Percentiles rank a stretch among this genome's conserved stretches.
These are phyloP conservation scores for Pisolithus marmoratus DNA, from an alignment of 768 basidiomycete species.

Conservation along the genomic window DNA sequence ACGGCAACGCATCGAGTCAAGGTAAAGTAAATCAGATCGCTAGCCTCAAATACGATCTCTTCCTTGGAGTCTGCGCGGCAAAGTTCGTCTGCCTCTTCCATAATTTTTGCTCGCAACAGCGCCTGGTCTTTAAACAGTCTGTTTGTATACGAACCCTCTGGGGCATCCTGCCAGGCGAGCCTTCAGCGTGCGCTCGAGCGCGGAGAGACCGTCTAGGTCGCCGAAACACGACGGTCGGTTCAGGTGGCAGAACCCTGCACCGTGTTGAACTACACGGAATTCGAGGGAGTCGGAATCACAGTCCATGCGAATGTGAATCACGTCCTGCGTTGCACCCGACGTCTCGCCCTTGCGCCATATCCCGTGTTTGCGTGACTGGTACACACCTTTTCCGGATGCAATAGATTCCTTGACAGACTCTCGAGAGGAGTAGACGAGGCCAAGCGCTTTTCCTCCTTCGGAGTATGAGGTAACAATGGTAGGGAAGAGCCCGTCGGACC, in stretches of 20 bases:
- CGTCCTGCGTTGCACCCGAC: conserved; percentile 87
- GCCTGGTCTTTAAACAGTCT: conserved; percentile 77
- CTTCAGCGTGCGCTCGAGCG: conserved; percentile 73
- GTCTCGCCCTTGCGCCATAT: conserved; percentile 97
- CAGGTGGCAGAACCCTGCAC: conserved; percentile 91
- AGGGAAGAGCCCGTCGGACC: conserved; percentile 87
- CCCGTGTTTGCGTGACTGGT: conserved; percentile 94
- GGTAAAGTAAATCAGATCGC: conserved; percentile 91
- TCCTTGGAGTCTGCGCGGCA: conserved; percentile 72
- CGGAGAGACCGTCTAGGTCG: conserved; percentile 67
- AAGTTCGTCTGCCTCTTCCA: conserved; percentile 98
- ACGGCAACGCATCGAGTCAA: conserved; percentile 77
- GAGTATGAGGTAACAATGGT: conserved; percentile 75
- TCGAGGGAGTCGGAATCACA: conserved; percentile 93
- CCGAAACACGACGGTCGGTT: conserved; percentile 87
- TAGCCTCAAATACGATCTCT: conserved; percentile 91
- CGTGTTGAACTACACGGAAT: conserved; percentile 86
- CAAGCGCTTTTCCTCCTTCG: conserved; percentile 71
- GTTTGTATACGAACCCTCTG: conserved; percentile 88
- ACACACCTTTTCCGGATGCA: conserved; percentile 83
- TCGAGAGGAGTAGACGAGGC: conserved; percentile 91
- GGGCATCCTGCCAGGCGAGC: conserved; percentile 69
- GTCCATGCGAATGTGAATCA: conserved; percentile 77
- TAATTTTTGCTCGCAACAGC: conserved; percentile 88
- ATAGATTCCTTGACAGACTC: conserved; percentile 87